These are phyloP conservation scores for Epichloe sp. DNA, from an alignment of 2,329 filamentous ascomycete genomes.

Conservation along the genomic window DNA sequence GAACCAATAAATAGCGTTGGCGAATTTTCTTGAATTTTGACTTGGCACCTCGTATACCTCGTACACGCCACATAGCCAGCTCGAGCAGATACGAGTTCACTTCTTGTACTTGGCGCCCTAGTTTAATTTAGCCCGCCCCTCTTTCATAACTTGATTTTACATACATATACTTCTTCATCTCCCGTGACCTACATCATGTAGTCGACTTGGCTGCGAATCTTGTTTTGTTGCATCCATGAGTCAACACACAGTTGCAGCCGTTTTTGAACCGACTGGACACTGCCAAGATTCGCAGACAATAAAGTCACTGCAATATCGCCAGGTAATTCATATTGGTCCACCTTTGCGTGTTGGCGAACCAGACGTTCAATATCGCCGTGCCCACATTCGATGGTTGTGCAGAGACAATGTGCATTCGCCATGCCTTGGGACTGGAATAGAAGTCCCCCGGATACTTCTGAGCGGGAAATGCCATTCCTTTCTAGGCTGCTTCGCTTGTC, in stretches of 20 bases:
- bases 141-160: background rate
- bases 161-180: background rate
- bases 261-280: background rate
- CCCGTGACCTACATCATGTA: background rate
- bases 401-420: background rate
- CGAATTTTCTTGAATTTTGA: too few relatives aligned
- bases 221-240: conserved; percentile 1
- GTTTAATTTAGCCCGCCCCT: background rate
- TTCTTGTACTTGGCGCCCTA: background rate
- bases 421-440: background rate
- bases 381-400: background rate
- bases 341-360: background rate
- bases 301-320: background rate
- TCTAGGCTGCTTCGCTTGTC: background rate
- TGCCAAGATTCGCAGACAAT: background rate
- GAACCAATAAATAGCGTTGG: too few relatives aligned
- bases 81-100: conserved; percentile 1
- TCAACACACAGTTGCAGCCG: conserved; percentile 1
- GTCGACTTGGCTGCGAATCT: background rate
- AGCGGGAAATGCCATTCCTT: background rate
- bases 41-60: background rate
- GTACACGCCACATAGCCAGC: background rate
- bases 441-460: background rate
- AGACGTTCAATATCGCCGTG: background rate
- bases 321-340: background rate